Conservation (phyloP, 192 early-diverging fungal species). For the Lobosporangium transversale region DNA sequence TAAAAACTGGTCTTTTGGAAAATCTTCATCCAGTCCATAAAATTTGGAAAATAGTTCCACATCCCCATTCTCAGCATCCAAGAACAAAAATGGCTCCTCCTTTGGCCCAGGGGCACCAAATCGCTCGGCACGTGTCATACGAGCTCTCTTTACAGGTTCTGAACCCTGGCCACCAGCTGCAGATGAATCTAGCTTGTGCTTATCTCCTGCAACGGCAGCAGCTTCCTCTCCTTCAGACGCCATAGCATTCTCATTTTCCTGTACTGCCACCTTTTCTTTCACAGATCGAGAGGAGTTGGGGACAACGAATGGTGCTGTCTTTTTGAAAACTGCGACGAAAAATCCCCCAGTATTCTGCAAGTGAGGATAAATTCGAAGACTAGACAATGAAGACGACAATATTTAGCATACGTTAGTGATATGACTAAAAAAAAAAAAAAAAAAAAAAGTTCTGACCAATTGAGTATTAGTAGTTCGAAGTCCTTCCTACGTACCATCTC, state of each 20-base stretch:
- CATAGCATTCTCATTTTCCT: not conserved
- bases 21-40: slow-evolving; percentile 78
- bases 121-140: slow-evolving; percentile 30
- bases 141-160: slow-evolving; percentile 43
- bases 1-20: slow-evolving; percentile 87
- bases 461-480: no score
- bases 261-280: slow-evolving; percentile 55
- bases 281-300: slow-evolving; percentile 61
- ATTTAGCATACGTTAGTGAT: no score
- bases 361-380: slow-evolving; percentile 92
- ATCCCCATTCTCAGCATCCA: slow-evolving; percentile 68
- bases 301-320: slow-evolving; percentile 70
- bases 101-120: slow-evolving; percentile 52
- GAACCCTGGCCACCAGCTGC: slow-evolving; percentile 1
- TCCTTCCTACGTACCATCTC: slow-evolving; percentile 69
- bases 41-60: slow-evolving; percentile 71
- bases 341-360: slow-evolving; percentile 98
- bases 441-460: no score
- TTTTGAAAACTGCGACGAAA: slow-evolving; percentile 97
- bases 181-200: slow-evolving; percentile 27
- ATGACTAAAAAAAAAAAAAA: no score
- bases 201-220: slow-evolving; percentile 31
- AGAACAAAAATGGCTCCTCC: slow-evolving; percentile 92
- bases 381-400: slow-evolving; percentile 27
- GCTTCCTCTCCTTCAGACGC: slow-evolving; percentile 27